Evolutionary conservation across 441 rosid species (phyloP), one percentile per base, ranked within the genome.

Genomic region (Pelargonium australe): DNA sequence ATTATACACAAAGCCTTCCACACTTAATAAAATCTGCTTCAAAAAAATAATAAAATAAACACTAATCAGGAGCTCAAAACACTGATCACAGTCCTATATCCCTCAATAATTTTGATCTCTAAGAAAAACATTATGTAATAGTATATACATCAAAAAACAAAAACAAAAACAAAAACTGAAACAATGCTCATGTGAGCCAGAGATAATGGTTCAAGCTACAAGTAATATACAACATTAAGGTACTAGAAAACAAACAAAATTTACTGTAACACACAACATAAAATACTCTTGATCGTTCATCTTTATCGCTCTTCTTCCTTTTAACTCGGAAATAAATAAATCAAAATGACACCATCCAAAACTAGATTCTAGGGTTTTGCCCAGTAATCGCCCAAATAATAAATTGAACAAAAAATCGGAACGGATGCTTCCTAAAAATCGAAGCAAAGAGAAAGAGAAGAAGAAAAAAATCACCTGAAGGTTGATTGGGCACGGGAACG

Each of bases 391-490:
- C 49, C 51, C 63, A 74, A 66, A 65, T 16, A 72, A 63, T 7
- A 31, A 41, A 23, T 49, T 17, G 25, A 1, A 44, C 25, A 14
- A 31, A 53, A 16, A n/a, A 13, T 4, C 60, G 14, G 16, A 7
- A 53, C 60, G 14, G 20, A n/a, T 4, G 16, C 20, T 53, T 5
- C 19, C 1, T 4, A 44, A 7, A 14, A 57, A 31, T 12, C 2
- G 20, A 65, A 45, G 31, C 66, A 4, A 31, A 0, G 5, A 11
- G 16, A 8, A 5, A 5, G 12, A 13, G 19, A 0, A 13, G 11
- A 23, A 31, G 5, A n/a, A 67, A 47, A 31, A 28, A 16, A 45
- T 16, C 31, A 85, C 88, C 88, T 77, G 89, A 37, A 71, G 68
- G 53, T 70, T 49, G 75, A 40, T 45, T 7, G 68, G 75, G 10